Base-by-base conservation (phyloP, 257 asterid species). In the Echium plantagineum region DNA sequence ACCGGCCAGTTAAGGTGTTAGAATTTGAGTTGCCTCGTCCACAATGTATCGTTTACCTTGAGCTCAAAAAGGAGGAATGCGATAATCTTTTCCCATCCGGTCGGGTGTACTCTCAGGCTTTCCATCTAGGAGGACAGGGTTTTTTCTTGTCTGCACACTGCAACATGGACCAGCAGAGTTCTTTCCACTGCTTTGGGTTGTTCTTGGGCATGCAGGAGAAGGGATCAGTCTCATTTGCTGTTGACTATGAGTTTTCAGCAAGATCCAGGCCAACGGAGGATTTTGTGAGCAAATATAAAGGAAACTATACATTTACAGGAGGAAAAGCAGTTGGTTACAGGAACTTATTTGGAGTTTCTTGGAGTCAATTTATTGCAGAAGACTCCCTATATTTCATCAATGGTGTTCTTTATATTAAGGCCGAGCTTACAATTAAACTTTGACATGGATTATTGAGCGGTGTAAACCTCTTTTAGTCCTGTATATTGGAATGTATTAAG, bases 141-240 rank as follows among this genome's bases (percentile, higher is more conserved):
- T 87, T 90, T 65, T 87, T 85, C 79, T 61, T 90, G 69, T 83
- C 94, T 3, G 96, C 95, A 15, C 95, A 80, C 30, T 90, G 98
- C 81, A 83, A 83, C 62, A 68, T 79, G 94, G 98, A 87, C 51
- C 96, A 83, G 70, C 83, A 70, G 38, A 70, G 77, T 65, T 20
- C 72, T 22, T 73, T 65, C 68, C 87, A 81, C 58, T 85, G 94
- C 61, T 90, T 90, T 19, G 96, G 96, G 59, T 77, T 90, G 57
- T 90, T 90, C 66, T 61, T 90, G 65, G 93, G 95, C 0, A 87
- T 83, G 96, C 90, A 81, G 57, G 94, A 85, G 72, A 83, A 81
- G 76, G 90, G 89, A 1, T 71, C 83, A 0, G 89, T 70, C 1
- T 62, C 84, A 1, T 78, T 80, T 52, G 72, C 87, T 0, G 95